These are phyloP conservation scores for Tanozyma kutaoensis DNA, from an alignment of 805 yeast genomes.

Conservation along the genomic window DNA sequence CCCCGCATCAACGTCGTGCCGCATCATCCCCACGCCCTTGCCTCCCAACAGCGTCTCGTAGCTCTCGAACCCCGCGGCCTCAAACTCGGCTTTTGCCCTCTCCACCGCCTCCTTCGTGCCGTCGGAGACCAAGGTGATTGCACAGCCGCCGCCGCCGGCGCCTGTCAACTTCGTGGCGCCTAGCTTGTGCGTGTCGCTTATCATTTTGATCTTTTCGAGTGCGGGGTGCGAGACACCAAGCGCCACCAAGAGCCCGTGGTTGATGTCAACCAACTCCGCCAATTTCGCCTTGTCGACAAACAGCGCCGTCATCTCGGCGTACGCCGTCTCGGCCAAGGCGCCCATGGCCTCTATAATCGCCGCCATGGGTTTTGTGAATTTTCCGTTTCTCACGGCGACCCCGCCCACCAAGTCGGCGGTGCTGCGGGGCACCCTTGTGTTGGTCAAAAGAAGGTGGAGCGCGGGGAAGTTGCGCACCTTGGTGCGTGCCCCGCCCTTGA, in stretches of 20 bases:
- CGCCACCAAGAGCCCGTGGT: slow-evolving; percentile 78
- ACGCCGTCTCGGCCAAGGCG: slow-evolving; percentile 58
- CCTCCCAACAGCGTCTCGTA: slow-evolving; percentile 82
- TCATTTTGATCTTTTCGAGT: slow-evolving; percentile 59
- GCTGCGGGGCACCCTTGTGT: slow-evolving; percentile 77
- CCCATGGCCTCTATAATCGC: slow-evolving; percentile 69
- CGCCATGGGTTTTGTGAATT: slow-evolving; percentile 40
- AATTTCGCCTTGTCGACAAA: slow-evolving; percentile 32
- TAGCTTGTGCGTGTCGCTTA: slow-evolving; percentile 47
- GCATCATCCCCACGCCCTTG: slow-evolving; percentile 60
- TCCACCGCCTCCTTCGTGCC: slow-evolving; percentile 19
- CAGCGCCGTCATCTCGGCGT: slow-evolving; percentile 41
- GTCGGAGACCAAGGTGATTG: slow-evolving; percentile 64
- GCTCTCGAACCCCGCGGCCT: slow-evolving; percentile 48
- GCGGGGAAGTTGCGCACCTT: slow-evolving; percentile 65
- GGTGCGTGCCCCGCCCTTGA: slow-evolving; percentile 24
- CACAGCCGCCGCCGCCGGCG: slow-evolving; percentile 99
- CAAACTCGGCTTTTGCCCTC: slow-evolving; percentile 21
- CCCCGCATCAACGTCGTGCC: slow-evolving; percentile 2
- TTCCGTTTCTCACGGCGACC: slow-evolving; percentile 44
- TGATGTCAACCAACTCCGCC: slow-evolving; percentile 56
- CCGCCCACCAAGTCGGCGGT: slow-evolving; percentile 74
- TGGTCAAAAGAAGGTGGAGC: slow-evolving; percentile 61
- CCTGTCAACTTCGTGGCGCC: slow-evolving; percentile 95
- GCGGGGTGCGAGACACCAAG: slow-evolving; percentile 89